Base-by-base conservation (phyloP, 2,329 filamentous ascomycete genomes). In the Neoscytalidium dimidiatum region DNA sequence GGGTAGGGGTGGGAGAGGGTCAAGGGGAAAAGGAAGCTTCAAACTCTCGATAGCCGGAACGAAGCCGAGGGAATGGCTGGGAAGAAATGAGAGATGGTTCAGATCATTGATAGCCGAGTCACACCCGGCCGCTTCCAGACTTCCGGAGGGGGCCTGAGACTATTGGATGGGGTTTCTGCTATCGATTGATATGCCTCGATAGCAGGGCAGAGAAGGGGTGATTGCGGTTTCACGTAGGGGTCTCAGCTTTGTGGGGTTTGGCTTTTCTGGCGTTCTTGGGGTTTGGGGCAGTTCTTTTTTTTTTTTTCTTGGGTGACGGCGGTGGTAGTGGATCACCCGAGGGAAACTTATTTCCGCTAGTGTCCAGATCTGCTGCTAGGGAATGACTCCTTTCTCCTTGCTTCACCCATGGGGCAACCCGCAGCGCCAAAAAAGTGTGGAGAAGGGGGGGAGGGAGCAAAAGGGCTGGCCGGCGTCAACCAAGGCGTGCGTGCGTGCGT, bases 391-490 rank as follows among this genome's bases (percentile, higher is more conserved):
- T n/a, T 35, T 26, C 49, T 29, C 29, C 28, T 19, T 17, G 14
- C 11, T 33, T 33, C 28, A 52, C 49, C 56, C 56, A 60, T 60
- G 56, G 56, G 56, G 56, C 41, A 60, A 60, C n/a, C 56, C 26
- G 56, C 56, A 52, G 56, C 53, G 53, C 53, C 33, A 38, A n/a
- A 29, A 51, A 38, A 58, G 43, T 60, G 56, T 46, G 56, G 56
- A 44, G 56, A 46, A 44, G 19, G 38, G 23, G 28, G 17, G 26
- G 17, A 58, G 17, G 14, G 7, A 17, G 43, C n/a, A 23, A 14
- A 35, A 14, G 17, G 19, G 38, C 7, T 7, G 43, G 19, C 21
- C n/a, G 43, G 21, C n/a, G n/a, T n/a, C n/a, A n/a, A n/a, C n/a
- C n/a, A 17, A 41, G 38, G 38, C 5, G 13, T 11, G 38, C 14